Percentiles rank a stretch among this genome's conserved stretches.
Evolutionary conservation across 768 basidiomycete genomes (phyloP).

Genomic region (Russula virescens): DNA sequence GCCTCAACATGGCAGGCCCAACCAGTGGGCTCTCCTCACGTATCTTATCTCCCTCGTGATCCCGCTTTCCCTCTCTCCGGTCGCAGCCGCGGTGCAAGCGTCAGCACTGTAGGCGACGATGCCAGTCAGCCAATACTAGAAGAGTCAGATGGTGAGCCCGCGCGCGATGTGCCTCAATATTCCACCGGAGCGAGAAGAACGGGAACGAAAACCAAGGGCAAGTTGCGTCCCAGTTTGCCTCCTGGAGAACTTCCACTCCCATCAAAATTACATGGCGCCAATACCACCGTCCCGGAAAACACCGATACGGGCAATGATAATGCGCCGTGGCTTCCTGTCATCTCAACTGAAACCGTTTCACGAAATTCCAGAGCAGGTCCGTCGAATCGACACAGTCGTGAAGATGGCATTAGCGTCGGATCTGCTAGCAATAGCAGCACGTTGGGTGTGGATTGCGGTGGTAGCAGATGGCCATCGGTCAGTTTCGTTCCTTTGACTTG

Average conservation of each 20-base stretch:
- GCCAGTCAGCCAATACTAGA: conserved; percentile 35
- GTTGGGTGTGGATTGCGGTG: conserved; percentile 3
- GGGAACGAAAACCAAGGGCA: conserved; percentile 25
- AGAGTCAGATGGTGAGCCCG: conserved; percentile 52
- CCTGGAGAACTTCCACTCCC: conserved; percentile 32
- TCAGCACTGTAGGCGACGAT: conserved; percentile 44
- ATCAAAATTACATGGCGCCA: conserved; percentile 25
- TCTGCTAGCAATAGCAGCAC: neutral
- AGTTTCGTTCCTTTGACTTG: neutral
- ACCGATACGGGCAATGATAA: neutral
- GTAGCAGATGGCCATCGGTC: conserved; percentile 7
- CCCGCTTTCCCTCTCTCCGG: conserved; percentile 32
- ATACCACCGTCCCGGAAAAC: neutral
- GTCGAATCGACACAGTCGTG: neutral
- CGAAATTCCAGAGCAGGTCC: conserved; percentile 9
- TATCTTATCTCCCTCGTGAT: conserved; percentile 36
- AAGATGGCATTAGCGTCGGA: neutral
- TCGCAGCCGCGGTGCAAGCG: conserved; percentile 51
- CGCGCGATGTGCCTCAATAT: conserved; percentile 29
- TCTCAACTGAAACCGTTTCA: neutral
- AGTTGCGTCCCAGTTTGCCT: conserved; percentile 30
- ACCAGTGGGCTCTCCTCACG: conserved; percentile 27
- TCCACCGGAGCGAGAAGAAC: neutral
- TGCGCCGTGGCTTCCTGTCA: conserved; percentile 4
- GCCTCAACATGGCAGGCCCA: conserved; percentile 17